Base-by-base conservation (phyloP, 2,329 filamentous ascomycete genomes). In the Trichoderma asperellum region DNA sequence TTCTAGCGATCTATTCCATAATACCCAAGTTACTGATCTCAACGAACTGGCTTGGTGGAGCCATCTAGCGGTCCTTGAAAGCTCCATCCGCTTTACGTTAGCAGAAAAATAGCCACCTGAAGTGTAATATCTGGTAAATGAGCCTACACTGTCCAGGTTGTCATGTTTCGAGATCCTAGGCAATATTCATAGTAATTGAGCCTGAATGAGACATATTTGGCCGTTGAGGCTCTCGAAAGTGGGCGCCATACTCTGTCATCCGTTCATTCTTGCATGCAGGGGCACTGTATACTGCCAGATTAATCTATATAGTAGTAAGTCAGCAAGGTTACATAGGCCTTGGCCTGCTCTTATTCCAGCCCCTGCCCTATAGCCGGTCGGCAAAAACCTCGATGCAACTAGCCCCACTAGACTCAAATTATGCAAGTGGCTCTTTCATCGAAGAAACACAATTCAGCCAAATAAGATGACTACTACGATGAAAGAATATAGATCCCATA, bases 361-460 rank as follows among this genome's bases (percentile, higher is more conserved):
- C 21, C 49, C 37, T 55, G 34, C 32, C 34, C 52, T 65, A 65
- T 65, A 65, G 49, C 62, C 62, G 62, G 52, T 47, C 62, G 62
- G 62, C 37, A 65, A 65, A 65, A 57, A 6, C 43, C 12, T 24
- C 14, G n/a, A 65, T 65, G 62, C 52, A 24, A 57, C 62, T 35
- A 34, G 34, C 62, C 62, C 62, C 62, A 65, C 62, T 24, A 63
- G 34, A 24, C 18, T 8, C 5, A 27, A n/a, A 52, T 27, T 29
- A 63, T 35, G 35, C 29, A 34, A 27, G 18, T 5, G 12, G 47
- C 16, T 24, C 6, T 14, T 7, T 8, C 27, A n/a, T 32, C 32
- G 7, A 32, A 21, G 18, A 11, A 56, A 49, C 18, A 1, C 37
- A 10, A 63, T 64, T 64, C 61, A 64, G 61, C 61, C 61, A 56